Conservation (phyloP, 2,329 filamentous ascomycete genomes). For the Lizonia empirigonia region DNA sequence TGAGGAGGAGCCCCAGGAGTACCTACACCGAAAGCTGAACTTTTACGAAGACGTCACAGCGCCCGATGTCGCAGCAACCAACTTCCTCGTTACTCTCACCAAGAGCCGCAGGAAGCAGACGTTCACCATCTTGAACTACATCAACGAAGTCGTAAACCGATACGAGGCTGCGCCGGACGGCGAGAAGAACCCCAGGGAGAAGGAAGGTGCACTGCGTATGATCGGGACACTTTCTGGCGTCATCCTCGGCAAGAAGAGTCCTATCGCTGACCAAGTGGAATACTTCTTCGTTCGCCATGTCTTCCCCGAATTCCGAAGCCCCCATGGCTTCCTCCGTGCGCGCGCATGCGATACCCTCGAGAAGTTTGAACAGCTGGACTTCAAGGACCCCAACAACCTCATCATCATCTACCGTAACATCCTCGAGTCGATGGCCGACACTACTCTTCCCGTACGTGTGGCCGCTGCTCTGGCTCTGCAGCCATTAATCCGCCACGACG, state of each 20-base stretch:
- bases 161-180: constrained; percentile 85
- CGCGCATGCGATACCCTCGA: constrained; percentile 96
- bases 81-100: constrained; percentile 92
- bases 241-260: constrained; percentile 96
- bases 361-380: constrained; percentile 96
- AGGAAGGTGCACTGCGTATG: constrained; percentile 96
- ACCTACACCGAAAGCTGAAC: constrained; percentile 95
- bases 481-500: constrained; percentile 91
- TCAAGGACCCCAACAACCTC: constrained; percentile 94
- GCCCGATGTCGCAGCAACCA: constrained; percentile 93
- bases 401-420: constrained; percentile 97
- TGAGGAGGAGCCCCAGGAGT: constrained; percentile 92
- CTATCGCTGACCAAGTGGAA: constrained; percentile 95
- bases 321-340: constrained; percentile 88
- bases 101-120: constrained; percentile 95
- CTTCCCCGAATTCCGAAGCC: constrained; percentile 95
- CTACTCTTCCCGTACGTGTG: constrained; percentile 90
- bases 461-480: constrained; percentile 93
- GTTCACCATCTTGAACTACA: constrained; percentile 90
- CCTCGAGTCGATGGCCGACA: constrained; percentile 93
- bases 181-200: constrained; percentile 91
- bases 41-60: constrained; percentile 97
- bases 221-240: constrained; percentile 94
- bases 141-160: constrained; percentile 92
- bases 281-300: constrained; percentile 98